Percentiles rank a stretch among this genome's conserved stretches.
Conservation (phyloP, 1,139 yeast genomes). For the Sugiyamaella novakii region DNA sequence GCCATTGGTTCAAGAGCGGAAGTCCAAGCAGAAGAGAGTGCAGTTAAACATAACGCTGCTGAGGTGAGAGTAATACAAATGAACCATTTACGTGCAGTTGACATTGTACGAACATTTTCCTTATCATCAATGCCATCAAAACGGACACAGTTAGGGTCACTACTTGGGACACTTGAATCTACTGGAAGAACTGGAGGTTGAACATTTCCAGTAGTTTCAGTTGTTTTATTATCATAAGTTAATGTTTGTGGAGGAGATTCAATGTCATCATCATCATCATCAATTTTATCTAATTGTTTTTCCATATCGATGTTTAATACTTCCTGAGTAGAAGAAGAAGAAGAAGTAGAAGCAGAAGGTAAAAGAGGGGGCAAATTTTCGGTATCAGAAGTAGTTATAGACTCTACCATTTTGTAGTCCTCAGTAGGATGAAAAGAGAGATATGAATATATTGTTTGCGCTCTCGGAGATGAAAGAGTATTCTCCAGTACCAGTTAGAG, state of each 20-base stretch:
- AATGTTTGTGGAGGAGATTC: conserved; percentile 5
- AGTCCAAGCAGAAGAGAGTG: conserved; percentile 59
- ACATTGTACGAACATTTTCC: conserved; percentile 51
- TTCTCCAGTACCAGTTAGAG: too few species aligned
- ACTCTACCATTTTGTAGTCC: too few species aligned
- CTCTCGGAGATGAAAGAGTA: too few species aligned
- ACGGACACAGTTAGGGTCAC: conserved; percentile 27
- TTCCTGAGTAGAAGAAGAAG: background rate
- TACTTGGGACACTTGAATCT: conserved; percentile 9
- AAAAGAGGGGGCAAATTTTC: background rate
- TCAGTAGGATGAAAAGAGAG: too few species aligned
- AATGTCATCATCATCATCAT: background rate
- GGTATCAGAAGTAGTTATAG: too few species aligned
- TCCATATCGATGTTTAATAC: conserved; percentile 4
- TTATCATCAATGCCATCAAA: conserved; percentile 51
- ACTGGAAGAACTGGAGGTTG: conserved; percentile 4
- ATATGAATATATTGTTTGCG: too few species aligned
- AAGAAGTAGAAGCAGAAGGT: background rate
- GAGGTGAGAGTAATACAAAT: conserved; percentile 56
- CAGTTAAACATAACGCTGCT: conserved; percentile 51
- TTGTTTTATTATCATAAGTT: background rate
- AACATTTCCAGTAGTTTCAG: background rate
- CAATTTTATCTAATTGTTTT: background rate
- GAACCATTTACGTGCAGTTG: conserved; percentile 51
- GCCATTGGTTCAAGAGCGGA: conserved; percentile 54